Percentiles rank a stretch among this genome's conserved stretches.
Conservation (phyloP, 768 basidiomycete species). For the Mycena vitilis region DNA sequence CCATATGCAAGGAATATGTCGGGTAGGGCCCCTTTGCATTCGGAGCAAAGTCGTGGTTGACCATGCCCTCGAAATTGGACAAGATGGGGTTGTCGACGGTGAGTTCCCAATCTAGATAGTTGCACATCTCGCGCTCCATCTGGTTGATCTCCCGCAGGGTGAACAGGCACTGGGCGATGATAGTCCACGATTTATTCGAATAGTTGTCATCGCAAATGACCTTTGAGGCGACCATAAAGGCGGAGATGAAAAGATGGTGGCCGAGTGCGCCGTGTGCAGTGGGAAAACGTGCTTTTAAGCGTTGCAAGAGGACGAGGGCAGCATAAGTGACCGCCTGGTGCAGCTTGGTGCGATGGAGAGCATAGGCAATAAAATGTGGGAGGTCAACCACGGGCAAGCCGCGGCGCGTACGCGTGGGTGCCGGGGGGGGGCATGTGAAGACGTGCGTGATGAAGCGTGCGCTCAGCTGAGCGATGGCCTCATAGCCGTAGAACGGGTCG, state of each 20-base stretch:
- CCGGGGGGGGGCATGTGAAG: conserved; percentile 85
- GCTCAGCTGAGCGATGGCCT: conserved; percentile 72
- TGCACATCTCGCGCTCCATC: conserved; percentile 94
- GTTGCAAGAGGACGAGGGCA: conserved; percentile 75
- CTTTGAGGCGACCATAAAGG: conserved; percentile 91
- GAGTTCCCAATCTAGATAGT: conserved; percentile 92
- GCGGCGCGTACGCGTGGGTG: too few species aligned
- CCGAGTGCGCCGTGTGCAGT: conserved; percentile 90
- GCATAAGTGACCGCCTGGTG: conserved; percentile 76
- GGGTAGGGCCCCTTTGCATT: conserved; percentile 66
- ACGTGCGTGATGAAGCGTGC: conserved; percentile 85
- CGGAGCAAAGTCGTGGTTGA: conserved; percentile 67
- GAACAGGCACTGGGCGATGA: conserved; percentile 90
- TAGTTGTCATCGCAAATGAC: conserved; percentile 96
- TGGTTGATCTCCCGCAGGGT: conserved; percentile 90
- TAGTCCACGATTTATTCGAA: conserved; percentile 91
- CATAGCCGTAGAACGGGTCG: conserved; percentile 77
- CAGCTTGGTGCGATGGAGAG: conserved; percentile 84
- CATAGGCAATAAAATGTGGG: conserved; percentile 86
- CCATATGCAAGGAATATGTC: conserved; percentile 68
- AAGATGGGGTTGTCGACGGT: conserved; percentile 76
- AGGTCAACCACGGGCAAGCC: too few species aligned
- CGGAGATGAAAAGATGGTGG: conserved; percentile 89
- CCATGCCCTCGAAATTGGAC: conserved; percentile 67
- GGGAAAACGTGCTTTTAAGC: conserved; percentile 77